Base-by-base conservation (phyloP, 2,329 filamentous ascomycete species). In the Pseudogymnoascus pannorum region DNA sequence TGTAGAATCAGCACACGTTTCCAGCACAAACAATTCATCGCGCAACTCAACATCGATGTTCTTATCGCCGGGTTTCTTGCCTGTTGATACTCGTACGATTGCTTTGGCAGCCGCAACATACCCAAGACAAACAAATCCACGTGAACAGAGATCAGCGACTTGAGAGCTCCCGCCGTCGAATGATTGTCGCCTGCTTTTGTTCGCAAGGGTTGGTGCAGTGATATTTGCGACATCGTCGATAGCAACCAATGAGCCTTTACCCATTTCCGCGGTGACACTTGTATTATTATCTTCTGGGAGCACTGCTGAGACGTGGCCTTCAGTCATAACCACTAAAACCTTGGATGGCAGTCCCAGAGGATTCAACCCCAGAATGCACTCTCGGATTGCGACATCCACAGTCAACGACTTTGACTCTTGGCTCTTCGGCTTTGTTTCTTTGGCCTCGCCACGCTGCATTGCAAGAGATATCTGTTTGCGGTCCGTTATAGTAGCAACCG, bases 1-100 rank as follows among this genome's bases (percentile, higher is more conserved):
- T 0, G 92, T 97, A 1, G 94, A 99, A 74, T 99, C 94, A 29
- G 94, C 94, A 69, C 95, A 99, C 1, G 92, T 95, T 74, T 99
- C 94, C 5, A 99, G 77, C 33, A 99, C 87, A 60, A 99, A 79
- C 1, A 99, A 80, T 66, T 96, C 88, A 69, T 96, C 92, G 64
- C 85, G 85, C 54, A 97, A 77, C 65, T 96, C 90, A 1, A 97
- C 80, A 66, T 94, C 87, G 12, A 97, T 74, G 40, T 85, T 82
- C 65, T 87, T 88, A 29, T 85, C 80, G 0, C 80, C 83, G 35
- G 86, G 81, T 1, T 77, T 77, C 2, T 78, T 78, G 40, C 81
- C 78, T 8, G 60, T 66, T 29, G 57, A 60, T 18, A 80, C 77
- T 20, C 78, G 75, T 2, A 94, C 79, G 2, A 78, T 76, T 0